Percentiles rank a stretch among this genome's conserved stretches.
Evolutionary conservation across 2,329 filamentous ascomycete species (phyloP).

Genomic region (Ophiostoma triangulosporum): DNA sequence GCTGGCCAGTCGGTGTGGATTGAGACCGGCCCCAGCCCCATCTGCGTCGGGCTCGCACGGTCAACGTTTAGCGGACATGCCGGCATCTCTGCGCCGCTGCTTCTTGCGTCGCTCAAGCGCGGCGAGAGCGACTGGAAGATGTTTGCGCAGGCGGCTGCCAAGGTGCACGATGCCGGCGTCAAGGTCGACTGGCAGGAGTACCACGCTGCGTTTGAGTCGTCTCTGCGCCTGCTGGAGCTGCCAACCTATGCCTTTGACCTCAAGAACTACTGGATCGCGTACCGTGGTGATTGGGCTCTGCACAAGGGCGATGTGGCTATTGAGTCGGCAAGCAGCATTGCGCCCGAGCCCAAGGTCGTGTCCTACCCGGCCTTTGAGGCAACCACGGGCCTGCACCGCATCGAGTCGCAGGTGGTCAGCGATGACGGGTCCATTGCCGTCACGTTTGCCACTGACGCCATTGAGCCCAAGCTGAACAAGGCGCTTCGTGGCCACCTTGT

Average conservation of each 20-base stretch:
- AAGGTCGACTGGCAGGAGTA: slow-evolving; percentile 59
- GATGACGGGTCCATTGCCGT: slow-evolving; percentile 45
- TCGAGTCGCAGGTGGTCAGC: slow-evolving; percentile 49
- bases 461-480: slow-evolving; percentile 46
- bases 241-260: slow-evolving; percentile 60
- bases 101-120: slow-evolving; percentile 47
- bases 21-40: slow-evolving; percentile 59
- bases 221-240: slow-evolving; percentile 40
- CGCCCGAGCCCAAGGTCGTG: slow-evolving; percentile 19
- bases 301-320: slow-evolving; percentile 49
- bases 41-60: slow-evolving; percentile 56
- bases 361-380: slow-evolving; percentile 41
- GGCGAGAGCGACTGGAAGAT: slow-evolving; percentile 52
- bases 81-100: slow-evolving; percentile 27
- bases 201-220: slow-evolving; percentile 34
- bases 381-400: slow-evolving; percentile 51
- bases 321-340: slow-evolving; percentile 20
- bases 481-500: slow-evolving; percentile 52
- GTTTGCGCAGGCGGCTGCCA: slow-evolving; percentile 40
- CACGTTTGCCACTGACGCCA: slow-evolving; percentile 49
- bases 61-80: slow-evolving; percentile 35
- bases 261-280: slow-evolving; percentile 56
- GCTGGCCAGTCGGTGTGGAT: slow-evolving; percentile 53
- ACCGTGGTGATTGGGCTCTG: slow-evolving; percentile 56
- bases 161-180: slow-evolving; percentile 47